Conservation (phyloP, 768 basidiomycete genomes). For the Boletus huronensis region DNA sequence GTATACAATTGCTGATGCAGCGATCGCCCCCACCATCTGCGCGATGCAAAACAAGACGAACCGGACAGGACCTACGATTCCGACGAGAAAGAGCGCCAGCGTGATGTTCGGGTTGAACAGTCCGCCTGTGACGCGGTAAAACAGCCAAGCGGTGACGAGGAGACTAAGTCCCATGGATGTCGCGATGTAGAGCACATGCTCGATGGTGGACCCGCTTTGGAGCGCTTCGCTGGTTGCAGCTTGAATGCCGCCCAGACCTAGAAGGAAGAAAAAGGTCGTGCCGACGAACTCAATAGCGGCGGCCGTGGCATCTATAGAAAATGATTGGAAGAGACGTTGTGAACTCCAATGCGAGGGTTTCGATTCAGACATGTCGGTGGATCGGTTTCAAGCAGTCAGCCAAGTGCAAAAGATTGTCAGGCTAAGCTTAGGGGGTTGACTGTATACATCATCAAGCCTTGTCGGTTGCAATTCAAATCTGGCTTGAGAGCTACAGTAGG, state of each 20-base stretch:
- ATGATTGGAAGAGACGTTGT: constrained; percentile 22
- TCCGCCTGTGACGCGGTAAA: constrained; percentile 61
- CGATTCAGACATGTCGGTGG: constrained; percentile 10
- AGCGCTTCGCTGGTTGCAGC: constrained; percentile 42
- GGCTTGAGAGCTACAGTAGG: background rate
- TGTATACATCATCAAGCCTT: background rate
- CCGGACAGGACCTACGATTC: constrained; percentile 51
- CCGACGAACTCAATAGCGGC: constrained; percentile 58
- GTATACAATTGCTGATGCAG: constrained; percentile 52
- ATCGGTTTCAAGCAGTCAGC: background rate
- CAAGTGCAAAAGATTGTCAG: background rate
- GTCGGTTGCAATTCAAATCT: background rate
- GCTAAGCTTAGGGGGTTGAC: background rate
- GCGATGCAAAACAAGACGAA: constrained; percentile 60
- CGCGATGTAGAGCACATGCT: constrained; percentile 53
- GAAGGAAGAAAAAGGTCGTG: constrained; percentile 59
- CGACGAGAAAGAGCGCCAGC: constrained; percentile 55
- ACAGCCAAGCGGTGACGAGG: constrained; percentile 63
- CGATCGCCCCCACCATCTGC: constrained; percentile 58
- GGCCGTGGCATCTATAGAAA: constrained; percentile 43
- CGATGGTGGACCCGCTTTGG: constrained; percentile 33
- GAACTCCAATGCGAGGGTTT: constrained; percentile 22
- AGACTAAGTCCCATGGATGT: constrained; percentile 60
- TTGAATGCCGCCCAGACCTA: constrained; percentile 64
- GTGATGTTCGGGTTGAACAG: constrained; percentile 66